phyloP scores from a whole-genome alignment of 176 grass and related monocot genomes.

The Eragrostis curvula region DNA sequence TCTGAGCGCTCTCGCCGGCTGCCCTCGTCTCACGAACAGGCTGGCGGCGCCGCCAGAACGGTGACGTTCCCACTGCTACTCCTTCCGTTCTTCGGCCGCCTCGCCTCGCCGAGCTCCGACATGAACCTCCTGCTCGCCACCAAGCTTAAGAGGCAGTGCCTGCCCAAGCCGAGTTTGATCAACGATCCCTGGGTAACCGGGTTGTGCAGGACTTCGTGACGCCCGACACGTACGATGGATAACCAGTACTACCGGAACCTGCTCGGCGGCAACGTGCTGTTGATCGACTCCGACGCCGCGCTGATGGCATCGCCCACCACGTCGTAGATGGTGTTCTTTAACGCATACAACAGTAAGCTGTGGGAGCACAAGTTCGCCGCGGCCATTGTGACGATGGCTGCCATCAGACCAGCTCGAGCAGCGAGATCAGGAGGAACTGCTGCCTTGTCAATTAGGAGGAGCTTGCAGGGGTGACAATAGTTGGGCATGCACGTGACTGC shows the following conservation, averaged over 20 bases:
- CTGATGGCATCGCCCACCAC: constrained; percentile 2
- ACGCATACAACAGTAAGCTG: not conserved
- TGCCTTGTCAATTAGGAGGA: constrained; percentile 26
- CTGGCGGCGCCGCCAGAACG: no score
- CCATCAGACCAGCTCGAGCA: constrained; percentile 28
- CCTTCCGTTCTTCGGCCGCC: constrained; percentile 43
- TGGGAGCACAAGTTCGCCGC: constrained; percentile 39
- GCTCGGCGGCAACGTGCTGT: constrained; percentile 22
- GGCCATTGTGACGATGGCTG: constrained; percentile 49
- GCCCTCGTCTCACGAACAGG: no score
- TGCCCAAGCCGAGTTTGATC: not conserved
- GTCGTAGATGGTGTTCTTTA: not conserved
- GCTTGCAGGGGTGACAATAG: not conserved
- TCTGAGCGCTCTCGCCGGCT: no score
- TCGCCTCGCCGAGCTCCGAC: constrained; percentile 2
- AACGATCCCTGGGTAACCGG: constrained; percentile 31
- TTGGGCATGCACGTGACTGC: not conserved
- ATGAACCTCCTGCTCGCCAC: constrained; percentile 10
- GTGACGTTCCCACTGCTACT: constrained; percentile 63
- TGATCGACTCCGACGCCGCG: constrained; percentile 53
- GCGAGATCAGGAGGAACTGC: constrained; percentile 49
- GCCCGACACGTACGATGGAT: constrained; percentile 22
- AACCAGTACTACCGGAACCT: constrained; percentile 52
- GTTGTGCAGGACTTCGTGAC: constrained; percentile 50
- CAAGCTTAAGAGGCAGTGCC: not conserved